phyloP scores from a whole-genome alignment of 2,329 filamentous ascomycete genomes.

The Monosporascus sp. region DNA sequence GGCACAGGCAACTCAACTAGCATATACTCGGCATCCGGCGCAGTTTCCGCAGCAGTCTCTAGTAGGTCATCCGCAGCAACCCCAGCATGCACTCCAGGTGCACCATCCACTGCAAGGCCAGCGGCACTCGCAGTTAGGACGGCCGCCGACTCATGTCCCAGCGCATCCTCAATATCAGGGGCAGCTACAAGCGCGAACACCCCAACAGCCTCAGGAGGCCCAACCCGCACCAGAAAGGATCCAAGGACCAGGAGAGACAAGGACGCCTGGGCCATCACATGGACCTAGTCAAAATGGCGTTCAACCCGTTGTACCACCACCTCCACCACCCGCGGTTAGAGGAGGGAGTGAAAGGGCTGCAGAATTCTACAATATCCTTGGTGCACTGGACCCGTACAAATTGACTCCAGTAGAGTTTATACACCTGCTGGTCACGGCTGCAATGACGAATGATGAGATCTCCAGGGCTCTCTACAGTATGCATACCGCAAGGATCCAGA shows the following conservation, averaged over 20 bases:
- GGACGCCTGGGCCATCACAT: background rate
- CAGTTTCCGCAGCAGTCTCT: background rate
- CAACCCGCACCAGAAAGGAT: background rate
- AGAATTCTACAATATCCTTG: slow-evolving; percentile 11
- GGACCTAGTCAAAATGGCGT: background rate
- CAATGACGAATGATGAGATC: slow-evolving; percentile 11
- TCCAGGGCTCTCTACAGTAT: slow-evolving; percentile 6
- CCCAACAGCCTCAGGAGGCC: background rate
- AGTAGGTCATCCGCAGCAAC: background rate
- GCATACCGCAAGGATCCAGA: slow-evolving; percentile 7
- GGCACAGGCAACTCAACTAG: background rate
- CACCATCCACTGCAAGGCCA: background rate
- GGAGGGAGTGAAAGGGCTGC: background rate
- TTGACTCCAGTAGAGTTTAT: slow-evolving; percentile 15
- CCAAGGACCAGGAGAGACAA: background rate
- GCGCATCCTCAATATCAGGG: background rate
- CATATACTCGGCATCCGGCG: background rate
- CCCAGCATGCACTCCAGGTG: background rate
- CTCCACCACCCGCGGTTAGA: background rate
- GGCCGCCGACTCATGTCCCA: background rate
- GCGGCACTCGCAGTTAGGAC: background rate
- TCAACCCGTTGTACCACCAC: background rate
- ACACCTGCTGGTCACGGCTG: slow-evolving; percentile 14
- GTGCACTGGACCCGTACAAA: slow-evolving; percentile 11
- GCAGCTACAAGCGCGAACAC: background rate